Evolutionary conservation across 192 early-diverging fungal species (phyloP).

Genomic region (Coemansia aciculifera): DNA sequence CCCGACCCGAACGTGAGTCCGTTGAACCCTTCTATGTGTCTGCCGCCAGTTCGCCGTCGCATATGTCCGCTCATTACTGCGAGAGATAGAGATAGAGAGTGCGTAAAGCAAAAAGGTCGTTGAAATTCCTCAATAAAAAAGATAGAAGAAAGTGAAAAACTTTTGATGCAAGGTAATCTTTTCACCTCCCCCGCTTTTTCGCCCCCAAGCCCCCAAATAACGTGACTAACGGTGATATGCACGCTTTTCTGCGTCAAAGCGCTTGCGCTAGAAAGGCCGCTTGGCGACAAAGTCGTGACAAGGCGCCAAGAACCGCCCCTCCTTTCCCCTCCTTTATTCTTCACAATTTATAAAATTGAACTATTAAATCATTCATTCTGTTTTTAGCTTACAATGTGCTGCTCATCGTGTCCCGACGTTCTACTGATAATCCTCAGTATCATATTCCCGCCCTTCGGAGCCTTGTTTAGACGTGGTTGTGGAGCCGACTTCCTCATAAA

Average conservation of each 20-base stretch:
- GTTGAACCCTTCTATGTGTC: constrained; percentile 34
- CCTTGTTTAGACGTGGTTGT: constrained; percentile 64
- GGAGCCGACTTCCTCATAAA: constrained; percentile 69
- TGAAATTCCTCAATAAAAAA: not conserved
- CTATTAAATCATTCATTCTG: not conserved
- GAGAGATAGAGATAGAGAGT: not conserved
- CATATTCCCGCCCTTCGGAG: constrained; percentile 67
- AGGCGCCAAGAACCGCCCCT: not conserved
- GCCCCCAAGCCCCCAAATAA: no score
- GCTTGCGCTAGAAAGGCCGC: no score
- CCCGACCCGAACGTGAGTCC: constrained; percentile 35
- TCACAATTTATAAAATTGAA: not conserved
- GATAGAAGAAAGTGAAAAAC: not conserved
- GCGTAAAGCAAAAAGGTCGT: not conserved
- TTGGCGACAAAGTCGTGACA: no score
- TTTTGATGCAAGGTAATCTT: no score
- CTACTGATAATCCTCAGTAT: constrained; percentile 52
- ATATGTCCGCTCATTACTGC: constrained; percentile 1
- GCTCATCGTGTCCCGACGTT: constrained; percentile 43
- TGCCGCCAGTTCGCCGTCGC: not conserved
- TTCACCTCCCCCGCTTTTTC: no score
- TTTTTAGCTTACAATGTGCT: constrained; percentile 29
- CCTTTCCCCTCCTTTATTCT: not conserved
- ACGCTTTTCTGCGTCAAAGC: no score
- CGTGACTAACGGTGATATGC: no score